Percentiles rank a stretch among this genome's conserved stretches.
Conservation (phyloP, 2,329 filamentous ascomycete genomes). For the Neonectria faginata region DNA sequence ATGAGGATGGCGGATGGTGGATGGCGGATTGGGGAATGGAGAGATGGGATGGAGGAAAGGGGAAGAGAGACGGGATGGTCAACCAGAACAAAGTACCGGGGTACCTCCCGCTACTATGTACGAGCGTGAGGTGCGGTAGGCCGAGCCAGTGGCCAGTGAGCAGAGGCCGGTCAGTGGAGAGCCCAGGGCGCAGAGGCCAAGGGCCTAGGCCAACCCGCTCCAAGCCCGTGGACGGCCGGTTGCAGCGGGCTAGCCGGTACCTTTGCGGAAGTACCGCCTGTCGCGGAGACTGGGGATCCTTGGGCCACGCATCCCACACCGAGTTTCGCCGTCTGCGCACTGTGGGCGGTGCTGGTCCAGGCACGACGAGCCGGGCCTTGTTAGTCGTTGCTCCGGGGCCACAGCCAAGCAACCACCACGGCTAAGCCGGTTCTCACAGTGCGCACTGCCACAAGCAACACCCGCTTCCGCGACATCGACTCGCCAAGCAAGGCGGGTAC, state of each 20-base stretch:
- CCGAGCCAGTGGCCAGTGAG: constrained; percentile 15
- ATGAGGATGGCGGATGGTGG: constrained; percentile 35
- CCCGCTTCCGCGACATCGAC: neutral
- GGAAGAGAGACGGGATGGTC: constrained; percentile 38
- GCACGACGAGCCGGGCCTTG: no score
- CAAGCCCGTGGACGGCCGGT: constrained; percentile 32
- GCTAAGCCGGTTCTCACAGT: neutral
- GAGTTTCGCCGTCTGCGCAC: neutral
- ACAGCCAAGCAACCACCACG: neutral
- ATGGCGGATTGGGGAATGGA: constrained; percentile 31
- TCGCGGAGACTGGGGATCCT: constrained; percentile 16
- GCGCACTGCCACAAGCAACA: neutral
- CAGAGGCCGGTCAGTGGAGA: constrained; percentile 19
- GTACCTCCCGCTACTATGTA: neutral
- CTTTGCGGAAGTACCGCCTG: constrained; percentile 14
- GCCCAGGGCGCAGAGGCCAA: constrained; percentile 25
- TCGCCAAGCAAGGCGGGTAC: constrained; percentile 2
- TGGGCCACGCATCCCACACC: constrained; percentile 11
- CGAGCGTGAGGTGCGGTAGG: neutral
- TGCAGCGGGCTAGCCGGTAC: constrained; percentile 38
- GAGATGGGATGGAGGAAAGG: constrained; percentile 40
- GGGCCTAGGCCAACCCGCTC: constrained; percentile 18
- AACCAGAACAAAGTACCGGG: constrained; percentile 29
- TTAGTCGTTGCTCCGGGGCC: no score
- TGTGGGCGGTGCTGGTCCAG: neutral